phyloP scores from a whole-genome alignment of 1,284 basidiomycete genomes.

The Cryptococcus neoformans region DNA sequence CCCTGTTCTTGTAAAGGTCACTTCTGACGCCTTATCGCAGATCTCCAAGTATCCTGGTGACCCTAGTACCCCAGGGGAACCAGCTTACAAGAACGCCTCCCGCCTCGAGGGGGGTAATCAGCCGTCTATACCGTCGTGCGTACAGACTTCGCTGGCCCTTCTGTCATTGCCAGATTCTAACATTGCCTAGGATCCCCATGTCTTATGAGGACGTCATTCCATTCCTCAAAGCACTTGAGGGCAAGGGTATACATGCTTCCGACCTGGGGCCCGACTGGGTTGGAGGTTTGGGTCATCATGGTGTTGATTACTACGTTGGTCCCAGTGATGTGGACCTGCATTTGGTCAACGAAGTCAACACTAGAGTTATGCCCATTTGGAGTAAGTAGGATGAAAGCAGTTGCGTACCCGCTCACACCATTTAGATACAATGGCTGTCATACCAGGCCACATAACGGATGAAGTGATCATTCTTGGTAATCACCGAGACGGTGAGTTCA shows the following conservation, averaged over 20 bases:
- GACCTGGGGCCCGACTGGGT: constrained; percentile 50
- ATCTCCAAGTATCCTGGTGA: constrained; percentile 63
- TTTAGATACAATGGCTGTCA: constrained; percentile 71
- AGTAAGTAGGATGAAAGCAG: constrained; percentile 15
- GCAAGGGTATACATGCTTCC: constrained; percentile 34
- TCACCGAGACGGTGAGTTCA: constrained; percentile 70
- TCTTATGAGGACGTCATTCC: constrained; percentile 55
- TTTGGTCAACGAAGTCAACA: constrained; percentile 60
- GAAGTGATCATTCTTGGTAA: constrained; percentile 83
- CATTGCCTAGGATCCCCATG: constrained; percentile 46
- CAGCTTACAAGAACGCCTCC: constrained; percentile 79
- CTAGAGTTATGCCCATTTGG: constrained; percentile 60
- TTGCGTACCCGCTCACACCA: too few relatives aligned
- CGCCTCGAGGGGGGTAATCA: constrained; percentile 66
- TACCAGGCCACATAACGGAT: constrained; percentile 82
- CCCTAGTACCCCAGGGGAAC: constrained; percentile 70
- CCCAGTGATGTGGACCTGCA: constrained; percentile 51
- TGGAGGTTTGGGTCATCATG: constrained; percentile 51
- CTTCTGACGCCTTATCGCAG: constrained; percentile 5
- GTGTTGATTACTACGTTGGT: constrained; percentile 56
- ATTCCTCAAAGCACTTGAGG: constrained; percentile 50
- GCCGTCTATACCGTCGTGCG: constrained; percentile 70
- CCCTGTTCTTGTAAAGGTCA: not conserved
- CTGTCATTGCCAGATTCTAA: not conserved
- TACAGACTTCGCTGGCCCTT: constrained; percentile 52